These are phyloP conservation scores for Fusarium oxysporum DNA, from an alignment of 2,329 filamentous ascomycete genomes.

Conservation along the genomic window DNA sequence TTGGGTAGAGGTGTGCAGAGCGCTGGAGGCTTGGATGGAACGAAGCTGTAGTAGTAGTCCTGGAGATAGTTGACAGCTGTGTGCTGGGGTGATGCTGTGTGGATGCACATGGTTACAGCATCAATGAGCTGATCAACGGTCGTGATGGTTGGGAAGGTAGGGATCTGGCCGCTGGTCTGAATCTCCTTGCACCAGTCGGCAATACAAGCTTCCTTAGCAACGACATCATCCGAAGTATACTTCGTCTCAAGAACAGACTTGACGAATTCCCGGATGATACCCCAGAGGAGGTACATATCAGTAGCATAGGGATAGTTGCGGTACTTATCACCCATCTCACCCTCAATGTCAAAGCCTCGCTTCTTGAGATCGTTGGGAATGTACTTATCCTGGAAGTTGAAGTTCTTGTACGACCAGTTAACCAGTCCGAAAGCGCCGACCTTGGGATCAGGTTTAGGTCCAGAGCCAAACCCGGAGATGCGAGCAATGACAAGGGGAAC, in stretches of 20 bases:
- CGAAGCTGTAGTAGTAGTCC: slow-evolving; percentile 36
- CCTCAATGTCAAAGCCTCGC: slow-evolving; percentile 25
- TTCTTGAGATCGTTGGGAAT: slow-evolving; percentile 39
- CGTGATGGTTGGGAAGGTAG: slow-evolving; percentile 24
- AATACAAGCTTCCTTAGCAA: not conserved
- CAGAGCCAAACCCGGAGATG: slow-evolving; percentile 16
- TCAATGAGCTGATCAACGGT: slow-evolving; percentile 31
- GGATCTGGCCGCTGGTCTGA: slow-evolving; percentile 14
- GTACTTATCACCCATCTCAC: slow-evolving; percentile 19
- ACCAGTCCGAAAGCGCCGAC: slow-evolving; percentile 1
- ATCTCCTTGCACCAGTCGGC: slow-evolving; percentile 25
- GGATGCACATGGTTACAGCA: slow-evolving; percentile 35
- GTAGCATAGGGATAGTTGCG: slow-evolving; percentile 32
- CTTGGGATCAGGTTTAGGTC: not conserved
- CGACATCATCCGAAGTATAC: slow-evolving; percentile 1
- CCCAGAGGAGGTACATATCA: slow-evolving; percentile 15
- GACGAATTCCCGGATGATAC: slow-evolving; percentile 21
- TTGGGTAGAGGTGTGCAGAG: slow-evolving; percentile 18
- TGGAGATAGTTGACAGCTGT: slow-evolving; percentile 35
- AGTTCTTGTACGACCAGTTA: slow-evolving; percentile 27
- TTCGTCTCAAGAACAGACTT: slow-evolving; percentile 18
- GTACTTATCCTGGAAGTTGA: slow-evolving; percentile 36
- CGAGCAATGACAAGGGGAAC: slow-evolving; percentile 21
- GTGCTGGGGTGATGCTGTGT: slow-evolving; percentile 30
- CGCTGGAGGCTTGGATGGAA: slow-evolving; percentile 26